Evolutionary conservation across 1,284 basidiomycete genomes (phyloP), one percentile per base, ranked within the genome.

Genomic region (Irpex rosettiformis): DNA sequence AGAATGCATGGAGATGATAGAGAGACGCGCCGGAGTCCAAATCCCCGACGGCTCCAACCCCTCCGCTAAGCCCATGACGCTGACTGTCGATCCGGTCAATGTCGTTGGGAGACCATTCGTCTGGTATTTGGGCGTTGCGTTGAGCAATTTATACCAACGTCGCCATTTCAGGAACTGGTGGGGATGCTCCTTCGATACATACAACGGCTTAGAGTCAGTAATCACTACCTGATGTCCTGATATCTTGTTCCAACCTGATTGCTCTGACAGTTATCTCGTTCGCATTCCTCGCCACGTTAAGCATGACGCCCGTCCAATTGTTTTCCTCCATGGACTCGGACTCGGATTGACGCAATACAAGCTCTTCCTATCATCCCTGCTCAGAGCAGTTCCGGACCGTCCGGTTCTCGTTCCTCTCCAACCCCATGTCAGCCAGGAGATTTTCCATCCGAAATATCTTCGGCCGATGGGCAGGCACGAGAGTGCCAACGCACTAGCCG

Each of bases 311-410:
- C 80, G 84, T 55, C 94, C 94, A 0, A 75, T 96, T 42, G 80
- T 96, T 8, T 93, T 95, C 69, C 71, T 94, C 48, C 94, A 96
- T 67, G 94, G 94, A 1, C 81, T 97, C 0, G 94, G 94, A 10
- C 79, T 95, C 45, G 93, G 93, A 1, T 69, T 93, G 10, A 72
- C 83, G 11, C 87, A 92, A 69, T 91, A 91, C 67, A 73, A 80
- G 54, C 62, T 72, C 25, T 72, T 85, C 60, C 69, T 90, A 27
- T 66, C 68, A 3, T 70, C 82, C 58, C 74, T 91, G 30, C 69
- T 85, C 59, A 76, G 64, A 63, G 75, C 73, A 3, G 79, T 91
- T 53, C 74, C 82, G 3, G 81, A 90, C 62, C 85, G 88, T 28
- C 94, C 94, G 1, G 69, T 96, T 58, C 74, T 96, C 33, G 76